Evolutionary conservation across 169 alveolate species (phyloP), one percentile per base, ranked within the genome.

Genomic region (Besnoitia besnoiti): DNA sequence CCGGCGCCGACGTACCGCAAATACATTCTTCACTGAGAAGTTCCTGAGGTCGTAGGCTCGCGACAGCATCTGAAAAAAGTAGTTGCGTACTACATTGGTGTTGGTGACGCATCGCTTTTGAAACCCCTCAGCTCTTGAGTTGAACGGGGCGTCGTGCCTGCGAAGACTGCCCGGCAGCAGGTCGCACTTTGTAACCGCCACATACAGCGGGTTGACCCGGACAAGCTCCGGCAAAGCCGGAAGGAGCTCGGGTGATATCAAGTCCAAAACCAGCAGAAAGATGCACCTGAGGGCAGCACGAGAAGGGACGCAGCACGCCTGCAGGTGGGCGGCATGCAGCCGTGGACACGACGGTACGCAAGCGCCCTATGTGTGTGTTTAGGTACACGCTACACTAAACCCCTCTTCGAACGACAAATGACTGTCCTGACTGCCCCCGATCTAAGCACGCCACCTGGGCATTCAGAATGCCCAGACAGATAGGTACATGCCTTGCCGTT

Each of bases 151-250:
- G 55, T 42, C 87, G 10, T 51, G 50, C 49, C 87, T 7, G 37
- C 87, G 87, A 37, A 77, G 87, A 40, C 59, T 42, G 10, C 87
- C 87, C 49, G 87, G 87, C 12, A 77, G 59, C 55, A 77, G 40
- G 33, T 77, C 87, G 87, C 87, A 77, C 59, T 77, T 77, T 12
- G 87, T 77, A 35, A 77, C 87, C 10, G 61, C 87, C 30, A 77
- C 87, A 39, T 40, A 77, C 33, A 77, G 16, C 40, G 87, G 87
- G 55, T 77, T 77, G 39, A 77, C 87, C 12, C 87, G 87, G 12
- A 77, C 55, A 0, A 77, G 87, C 30, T 37, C 49, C 61, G 87
- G 87, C n/a, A 77, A 35, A 27, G 87, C 87, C 10, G 87, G 87
- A 8, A 77, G 33, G 16, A 77, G 61, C 35, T 77, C 87, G 14